Percentiles rank a stretch among this genome's conserved stretches.
These are phyloP conservation scores for Globisporangium apiculatum DNA, from an alignment of 352 stramenopile genomes.

Conservation along the genomic window DNA sequence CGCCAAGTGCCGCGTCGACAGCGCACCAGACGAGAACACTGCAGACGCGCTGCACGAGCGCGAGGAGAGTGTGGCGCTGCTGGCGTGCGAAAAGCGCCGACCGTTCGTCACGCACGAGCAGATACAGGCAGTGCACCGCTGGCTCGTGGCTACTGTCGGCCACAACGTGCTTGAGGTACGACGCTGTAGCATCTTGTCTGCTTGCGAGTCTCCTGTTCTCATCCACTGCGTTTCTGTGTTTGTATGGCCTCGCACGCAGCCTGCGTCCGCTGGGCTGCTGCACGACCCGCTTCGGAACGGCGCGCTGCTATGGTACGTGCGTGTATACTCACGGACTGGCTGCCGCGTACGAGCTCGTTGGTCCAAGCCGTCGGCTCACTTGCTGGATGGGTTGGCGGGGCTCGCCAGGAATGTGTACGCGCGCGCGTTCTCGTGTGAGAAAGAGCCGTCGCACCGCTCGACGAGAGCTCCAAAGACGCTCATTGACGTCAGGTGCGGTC, in stretches of 20 bases:
- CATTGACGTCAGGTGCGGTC: slow-evolving; percentile 8
- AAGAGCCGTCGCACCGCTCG: neutral
- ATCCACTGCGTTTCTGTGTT: neutral
- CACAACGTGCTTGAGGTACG: slow-evolving; percentile 10
- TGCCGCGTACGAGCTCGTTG: neutral
- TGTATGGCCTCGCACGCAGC: neutral
- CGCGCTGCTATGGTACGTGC: slow-evolving; percentile 11
- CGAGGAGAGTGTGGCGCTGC: neutral
- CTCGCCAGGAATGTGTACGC: too few species aligned
- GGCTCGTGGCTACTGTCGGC: slow-evolving; percentile 13
- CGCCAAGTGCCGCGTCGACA: neutral
- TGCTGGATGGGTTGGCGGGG: too few species aligned
- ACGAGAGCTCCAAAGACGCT: slow-evolving; percentile 10
- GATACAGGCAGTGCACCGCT: slow-evolving; percentile 16
- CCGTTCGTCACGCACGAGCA: slow-evolving; percentile 25
- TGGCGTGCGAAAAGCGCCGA: slow-evolving; percentile 4
- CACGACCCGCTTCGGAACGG: slow-evolving; percentile 15
- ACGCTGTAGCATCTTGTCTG: neutral
- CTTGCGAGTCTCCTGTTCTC: neutral
- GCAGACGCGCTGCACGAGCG: neutral
- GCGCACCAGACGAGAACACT: neutral
- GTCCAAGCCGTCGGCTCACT: too few species aligned
- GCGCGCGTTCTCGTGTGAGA: too few species aligned
- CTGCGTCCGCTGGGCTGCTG: slow-evolving; percentile 2
- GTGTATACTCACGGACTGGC: neutral